Evolutionary conservation across 2,329 filamentous ascomycete species (phyloP), one percentile per base, ranked within the genome.

Genomic region (Fusarium chuoi): DNA sequence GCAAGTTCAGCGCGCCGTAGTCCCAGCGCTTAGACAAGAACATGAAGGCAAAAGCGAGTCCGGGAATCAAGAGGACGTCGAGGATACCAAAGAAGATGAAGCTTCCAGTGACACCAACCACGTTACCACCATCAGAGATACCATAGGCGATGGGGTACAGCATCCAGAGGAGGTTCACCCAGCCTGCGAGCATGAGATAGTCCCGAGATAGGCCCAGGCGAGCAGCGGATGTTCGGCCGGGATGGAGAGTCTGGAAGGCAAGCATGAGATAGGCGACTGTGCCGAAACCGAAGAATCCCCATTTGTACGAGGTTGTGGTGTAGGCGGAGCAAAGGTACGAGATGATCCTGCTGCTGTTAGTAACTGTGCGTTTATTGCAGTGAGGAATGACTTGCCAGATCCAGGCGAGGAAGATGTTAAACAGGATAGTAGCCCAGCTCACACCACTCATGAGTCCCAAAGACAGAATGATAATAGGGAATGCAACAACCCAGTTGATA

Each of bases 231-330:
- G 79, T 77, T 13, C 78, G 78, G 65, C 85, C 83, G 55, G 82
- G 78, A 56, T 79, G 71, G 36, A 88, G 71, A 5, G 84, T 87
- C 70, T 82, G 84, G 78, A 81, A 83, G 13, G 85, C 76, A 6
- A 89, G 83, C 7, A 84, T 46, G 28, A 79, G 75, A 80, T 88
- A 87, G 44, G 86, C 85, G 22, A 85, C 68, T 20, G 85, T 86
- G 71, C 87, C 88, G 64, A 89, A 88, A 70, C 81, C 84, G 76
- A 82, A 89, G 83, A 88, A 90, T 11, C 88, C 88, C 88, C 88
- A 89, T 79, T 89, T 89, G 80, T 89, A 89, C 74, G 81, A 83
- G 54, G 84, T 84, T 12, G 76, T 65, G 7, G 86, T 87, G 79
- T 84, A 86, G 59, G 87, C 86, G 28, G 82, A 82, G 59, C 84